Evolutionary conservation across 2,329 filamentous ascomycete genomes (phyloP), one percentile per base, ranked within the genome.

Genomic region (Aquanectria penicillioides): DNA sequence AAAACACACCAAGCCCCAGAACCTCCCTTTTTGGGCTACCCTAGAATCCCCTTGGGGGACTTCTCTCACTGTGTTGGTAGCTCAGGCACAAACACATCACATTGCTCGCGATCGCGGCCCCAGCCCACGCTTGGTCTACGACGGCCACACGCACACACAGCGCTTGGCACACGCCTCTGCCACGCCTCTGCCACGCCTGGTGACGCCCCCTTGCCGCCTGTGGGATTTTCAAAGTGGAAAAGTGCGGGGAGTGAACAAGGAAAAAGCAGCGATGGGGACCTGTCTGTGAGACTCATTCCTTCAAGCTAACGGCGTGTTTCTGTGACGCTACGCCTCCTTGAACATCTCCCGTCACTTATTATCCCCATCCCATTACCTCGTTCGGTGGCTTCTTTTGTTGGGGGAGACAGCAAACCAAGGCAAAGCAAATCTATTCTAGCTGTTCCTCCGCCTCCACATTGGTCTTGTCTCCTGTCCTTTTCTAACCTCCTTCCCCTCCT

Each of bases 161-260:
- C 36, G 18, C 40, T 53, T 37, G 50, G 38, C 29, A 22, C 50
- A 53, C 50, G 23, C 50, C 50, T 52, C 49, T 37, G 17, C 38
- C 31, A 46, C 23, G 23, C 29, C 15, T 23, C 13, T 20, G 18
- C 34, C 47, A 41, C 47, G 33, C 47, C 34, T 26, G 33, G 28
- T 33, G 36, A 33, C 40, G 17, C 28, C n/a, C n/a, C 46, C 15
- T 49, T 37, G 53, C 46, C 17, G 20, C 52, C 43, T 48, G 47
- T 40, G 26, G 38, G 37, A 50, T 37, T 49, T 33, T 20, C 11
- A 28, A 25, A 37, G 46, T 43, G 44, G 29, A 34, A 57, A 43
- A 58, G 55, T 58, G 55, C 55, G 55, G 55, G 55, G 55, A 53
- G 50, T 34, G 15, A 36, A 33, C 50, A 53, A 43, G 48, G 46